Base-by-base conservation (phyloP, 2,329 filamentous ascomycete species). In the Fusarium oligoseptatum region DNA sequence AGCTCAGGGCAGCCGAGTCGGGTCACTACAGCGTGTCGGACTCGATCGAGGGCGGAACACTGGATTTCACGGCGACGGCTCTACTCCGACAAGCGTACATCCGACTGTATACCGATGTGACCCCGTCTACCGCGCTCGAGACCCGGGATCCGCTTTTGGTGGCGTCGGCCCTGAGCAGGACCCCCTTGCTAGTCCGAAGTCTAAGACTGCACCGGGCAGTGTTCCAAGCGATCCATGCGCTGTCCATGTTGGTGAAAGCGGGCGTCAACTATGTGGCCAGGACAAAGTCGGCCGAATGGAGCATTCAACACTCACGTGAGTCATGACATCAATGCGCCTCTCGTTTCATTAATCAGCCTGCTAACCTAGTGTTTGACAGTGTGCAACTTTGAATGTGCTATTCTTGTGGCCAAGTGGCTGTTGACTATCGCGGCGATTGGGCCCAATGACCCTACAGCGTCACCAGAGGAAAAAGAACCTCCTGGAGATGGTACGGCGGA, bases 61-160 rank as follows among this genome's bases (percentile, higher is more conserved):
- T 93, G n/a, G 88, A 90, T 0, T 92, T 91, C 80, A 93, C 92
- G 73, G 90, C 91, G 56, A 92, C 87, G 15, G 91, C 89, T 11
- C 84, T 91, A 60, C 85, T 89, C 76, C 88, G 89, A 63, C 83
- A 89, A 52, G 91, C 91, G 0, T 91, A 91, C 70, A 92, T 94
- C 61, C 86, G 92, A 11, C 84, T 93, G 4, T 91, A 93, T 74
- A 90, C 90, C 3, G 91, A 94, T 73, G 85, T 92, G 9, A 89
- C 88, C 36, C 88, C 91, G 1, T 89, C 89, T 68, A 86, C 91
- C 60, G 88, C 88, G 32, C 85, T 94, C 36, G 91, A 93, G 77
- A 92, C 90, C 9, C 86, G 92, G 36, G 92, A 94, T 76, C 88
- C 90, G 2, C 82, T 86, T 56, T 80, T 89, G 32, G 91, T 94